Conservation (phyloP, 2,329 filamentous ascomycete genomes). For the Calycina herbarum region DNA sequence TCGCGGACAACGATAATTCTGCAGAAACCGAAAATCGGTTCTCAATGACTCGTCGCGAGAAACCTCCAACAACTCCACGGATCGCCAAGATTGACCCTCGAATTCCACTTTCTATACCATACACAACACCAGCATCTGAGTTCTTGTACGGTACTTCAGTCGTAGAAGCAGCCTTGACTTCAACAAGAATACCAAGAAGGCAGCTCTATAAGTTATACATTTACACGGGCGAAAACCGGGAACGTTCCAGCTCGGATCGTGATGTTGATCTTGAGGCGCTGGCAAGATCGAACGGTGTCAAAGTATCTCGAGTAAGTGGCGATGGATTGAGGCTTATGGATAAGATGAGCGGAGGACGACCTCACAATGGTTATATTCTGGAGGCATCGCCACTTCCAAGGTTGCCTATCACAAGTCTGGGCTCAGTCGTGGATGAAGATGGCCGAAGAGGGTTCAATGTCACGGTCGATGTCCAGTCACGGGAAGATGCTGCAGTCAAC, state of each 20-base stretch:
- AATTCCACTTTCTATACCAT: conserved; percentile 51
- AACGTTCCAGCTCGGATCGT: conserved; percentile 47
- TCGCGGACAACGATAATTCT: background rate
- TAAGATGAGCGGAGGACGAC: conserved; percentile 77
- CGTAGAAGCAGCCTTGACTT: conserved; percentile 75
- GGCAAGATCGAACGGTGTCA: conserved; percentile 51
- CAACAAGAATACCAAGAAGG: conserved; percentile 53
- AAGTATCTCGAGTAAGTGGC: conserved; percentile 58
- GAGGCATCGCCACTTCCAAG: conserved; percentile 83
- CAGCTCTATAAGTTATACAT: conserved; percentile 85
- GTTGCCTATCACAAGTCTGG: conserved; percentile 62
- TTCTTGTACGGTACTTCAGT: conserved; percentile 86
- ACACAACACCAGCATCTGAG: conserved; percentile 84
- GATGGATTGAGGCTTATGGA: conserved; percentile 70
- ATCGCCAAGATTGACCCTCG: conserved; percentile 23
- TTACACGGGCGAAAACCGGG: conserved; percentile 58
- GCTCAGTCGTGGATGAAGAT: conserved; percentile 27
- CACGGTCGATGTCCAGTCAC: conserved; percentile 64
- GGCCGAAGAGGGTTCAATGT: conserved; percentile 55
- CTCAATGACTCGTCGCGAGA: background rate
- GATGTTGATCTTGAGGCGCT: conserved; percentile 47
- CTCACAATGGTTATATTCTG: conserved; percentile 87
- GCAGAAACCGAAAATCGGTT: background rate
- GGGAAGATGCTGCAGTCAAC: conserved; percentile 74
- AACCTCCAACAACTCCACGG: background rate